These are phyloP conservation scores for Bruguiera gymnorhiza DNA, from an alignment of 345 rosid species.

Conservation along the genomic window DNA sequence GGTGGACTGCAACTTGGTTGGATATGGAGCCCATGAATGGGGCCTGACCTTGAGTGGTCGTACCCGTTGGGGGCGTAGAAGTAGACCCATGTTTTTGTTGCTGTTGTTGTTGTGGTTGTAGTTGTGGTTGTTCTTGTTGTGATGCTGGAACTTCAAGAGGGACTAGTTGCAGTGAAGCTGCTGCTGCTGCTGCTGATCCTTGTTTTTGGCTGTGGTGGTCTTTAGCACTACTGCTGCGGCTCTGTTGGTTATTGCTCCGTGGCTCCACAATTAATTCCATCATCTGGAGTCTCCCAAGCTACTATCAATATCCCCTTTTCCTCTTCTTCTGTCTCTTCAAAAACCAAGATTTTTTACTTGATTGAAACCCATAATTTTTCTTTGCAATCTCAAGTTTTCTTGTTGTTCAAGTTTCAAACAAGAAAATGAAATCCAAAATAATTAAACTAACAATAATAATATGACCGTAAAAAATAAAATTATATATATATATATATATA, in stretches of 20 bases:
- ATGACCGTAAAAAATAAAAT: not conserved
- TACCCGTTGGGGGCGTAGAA: constrained; percentile 16
- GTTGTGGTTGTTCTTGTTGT: constrained; percentile 10
- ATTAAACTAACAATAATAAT: too few relatives aligned
- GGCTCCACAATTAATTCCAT: constrained; percentile 29
- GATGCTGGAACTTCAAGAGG: constrained; percentile 23
- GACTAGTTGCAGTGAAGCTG: constrained; percentile 32
- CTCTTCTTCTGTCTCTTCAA: not conserved
- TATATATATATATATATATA: fast-evolving
- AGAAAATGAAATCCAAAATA: not conserved
- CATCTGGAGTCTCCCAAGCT: not conserved
- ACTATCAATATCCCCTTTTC: not conserved
- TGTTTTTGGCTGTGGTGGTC: constrained; percentile 34
- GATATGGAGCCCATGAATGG: constrained; percentile 53
- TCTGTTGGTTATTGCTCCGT: constrained; percentile 22
- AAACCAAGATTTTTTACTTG: not conserved
- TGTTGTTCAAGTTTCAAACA: constrained; percentile 2
- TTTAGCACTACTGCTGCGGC: constrained; percentile 7
- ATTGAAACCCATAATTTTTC: constrained; percentile 2
- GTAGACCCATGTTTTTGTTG: constrained; percentile 30
- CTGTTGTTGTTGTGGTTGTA: too few relatives aligned
- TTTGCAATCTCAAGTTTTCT: not conserved
- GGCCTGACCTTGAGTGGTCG: constrained; percentile 22
- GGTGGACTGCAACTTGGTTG: constrained; percentile 20
- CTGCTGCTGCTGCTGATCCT: constrained; percentile 13